Evolutionary conservation across 768 basidiomycete genomes (phyloP).

Genomic region (Crepidotus variabilis): DNA sequence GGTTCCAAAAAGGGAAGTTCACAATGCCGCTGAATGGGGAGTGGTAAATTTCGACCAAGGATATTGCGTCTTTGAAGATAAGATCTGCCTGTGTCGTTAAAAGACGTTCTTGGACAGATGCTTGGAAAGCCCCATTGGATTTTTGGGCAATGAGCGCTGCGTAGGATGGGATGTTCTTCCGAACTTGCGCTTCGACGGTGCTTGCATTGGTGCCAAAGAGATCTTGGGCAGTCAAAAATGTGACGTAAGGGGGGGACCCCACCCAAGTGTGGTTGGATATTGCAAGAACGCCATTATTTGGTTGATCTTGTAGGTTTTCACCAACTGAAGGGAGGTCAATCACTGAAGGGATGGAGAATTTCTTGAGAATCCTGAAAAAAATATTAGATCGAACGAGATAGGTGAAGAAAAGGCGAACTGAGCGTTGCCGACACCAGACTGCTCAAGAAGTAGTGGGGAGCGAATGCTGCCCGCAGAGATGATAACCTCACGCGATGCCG

Average conservation of each 20-base stretch:
- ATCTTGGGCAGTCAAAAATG: neutral
- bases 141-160: neutral
- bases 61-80: neutral
- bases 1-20: neutral
- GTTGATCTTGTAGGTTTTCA: constrained; percentile 1
- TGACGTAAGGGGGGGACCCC: neutral
- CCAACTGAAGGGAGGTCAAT: constrained; percentile 3
- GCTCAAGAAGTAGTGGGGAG: neutral
- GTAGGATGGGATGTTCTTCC: neutral
- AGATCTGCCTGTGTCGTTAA: neutral
- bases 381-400: neutral
- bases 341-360: neutral
- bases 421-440: neutral
- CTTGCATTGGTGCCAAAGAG: neutral
- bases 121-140: neutral
- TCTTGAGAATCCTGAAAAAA: neutral
- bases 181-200: neutral
- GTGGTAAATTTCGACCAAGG: neutral
- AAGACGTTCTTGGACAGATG: neutral
- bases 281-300: neutral
- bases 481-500: neutral
- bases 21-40: neutral
- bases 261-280: neutral
- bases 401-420: neutral
- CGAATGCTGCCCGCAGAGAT: constrained; percentile 2